Conservation (phyloP, 768 basidiomycete species). For the Auricularia cornea region DNA sequence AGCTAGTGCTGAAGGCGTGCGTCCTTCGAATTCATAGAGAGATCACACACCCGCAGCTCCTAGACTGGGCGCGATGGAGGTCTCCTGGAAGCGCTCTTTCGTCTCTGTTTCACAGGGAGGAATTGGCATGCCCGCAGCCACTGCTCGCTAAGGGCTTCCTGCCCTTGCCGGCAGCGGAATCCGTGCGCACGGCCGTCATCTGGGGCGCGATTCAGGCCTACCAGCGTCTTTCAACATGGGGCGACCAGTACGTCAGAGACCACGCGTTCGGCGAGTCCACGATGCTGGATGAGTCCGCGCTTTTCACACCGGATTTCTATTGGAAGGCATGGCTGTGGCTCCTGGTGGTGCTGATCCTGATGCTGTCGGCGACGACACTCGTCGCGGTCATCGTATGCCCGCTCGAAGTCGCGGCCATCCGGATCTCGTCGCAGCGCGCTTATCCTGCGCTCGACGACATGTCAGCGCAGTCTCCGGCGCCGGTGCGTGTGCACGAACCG, state of each 20-base stretch:
- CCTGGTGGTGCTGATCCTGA: neutral
- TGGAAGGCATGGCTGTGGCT: neutral
- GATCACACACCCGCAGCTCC: neutral
- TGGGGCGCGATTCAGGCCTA: neutral
- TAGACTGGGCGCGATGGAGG: neutral
- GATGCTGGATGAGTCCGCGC: no score
- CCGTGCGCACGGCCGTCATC: neutral
- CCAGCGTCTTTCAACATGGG: no score
- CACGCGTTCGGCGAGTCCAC: no score
- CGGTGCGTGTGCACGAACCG: neutral
- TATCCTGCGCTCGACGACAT: neutral
- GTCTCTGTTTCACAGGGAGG: neutral
- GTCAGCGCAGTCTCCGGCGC: neutral
- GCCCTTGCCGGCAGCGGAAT: neutral
- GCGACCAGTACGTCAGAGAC: no score
- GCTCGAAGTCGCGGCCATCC: neutral
- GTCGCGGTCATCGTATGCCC: neutral
- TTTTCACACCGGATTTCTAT: no score
- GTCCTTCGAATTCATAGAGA: neutral
- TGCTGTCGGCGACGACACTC: neutral
- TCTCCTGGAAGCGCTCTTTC: neutral
- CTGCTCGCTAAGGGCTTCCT: neutral
- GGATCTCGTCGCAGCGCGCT: neutral
- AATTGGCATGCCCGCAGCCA: neutral
- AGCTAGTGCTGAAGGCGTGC: neutral